Evolutionary conservation across 1,284 basidiomycete species (phyloP).

Genomic region (Ganoderma lucidum): DNA sequence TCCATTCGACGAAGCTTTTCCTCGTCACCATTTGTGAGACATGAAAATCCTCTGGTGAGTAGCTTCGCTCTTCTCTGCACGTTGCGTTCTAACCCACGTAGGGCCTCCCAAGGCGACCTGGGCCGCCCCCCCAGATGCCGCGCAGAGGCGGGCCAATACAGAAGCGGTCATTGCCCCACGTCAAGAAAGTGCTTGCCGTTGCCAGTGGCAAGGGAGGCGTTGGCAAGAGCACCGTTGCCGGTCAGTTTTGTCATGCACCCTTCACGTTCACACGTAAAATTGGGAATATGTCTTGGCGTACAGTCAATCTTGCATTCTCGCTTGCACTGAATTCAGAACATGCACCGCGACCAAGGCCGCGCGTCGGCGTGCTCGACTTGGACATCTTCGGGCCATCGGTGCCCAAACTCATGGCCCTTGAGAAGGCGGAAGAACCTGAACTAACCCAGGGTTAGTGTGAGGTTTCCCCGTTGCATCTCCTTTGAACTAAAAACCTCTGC

Average conservation of each 20-base stretch:
- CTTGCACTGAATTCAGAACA: slow-evolving; percentile 59
- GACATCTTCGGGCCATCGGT: slow-evolving; percentile 97
- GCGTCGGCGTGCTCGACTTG: slow-evolving; percentile 91
- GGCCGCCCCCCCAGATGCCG: slow-evolving; percentile 64
- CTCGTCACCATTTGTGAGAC: slow-evolving; percentile 25
- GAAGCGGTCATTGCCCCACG: slow-evolving; percentile 71
- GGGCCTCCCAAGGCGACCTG: slow-evolving; percentile 60
- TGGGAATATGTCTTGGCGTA: neutral
- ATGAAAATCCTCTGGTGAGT: slow-evolving; percentile 57
- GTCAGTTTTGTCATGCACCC: slow-evolving; percentile 48
- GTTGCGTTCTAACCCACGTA: slow-evolving; percentile 36
- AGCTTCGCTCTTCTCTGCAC: neutral
- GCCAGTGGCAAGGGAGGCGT: slow-evolving; percentile 98
- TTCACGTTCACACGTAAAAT: neutral
- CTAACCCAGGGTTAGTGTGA: slow-evolving; percentile 71
- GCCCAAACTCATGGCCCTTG: slow-evolving; percentile 95
- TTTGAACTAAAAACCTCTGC: slow-evolving; percentile 7
- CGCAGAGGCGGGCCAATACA: slow-evolving; percentile 60
- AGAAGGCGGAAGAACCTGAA: slow-evolving; percentile 81
- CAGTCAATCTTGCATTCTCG: slow-evolving; percentile 87
- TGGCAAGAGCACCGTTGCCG: slow-evolving; percentile 95
- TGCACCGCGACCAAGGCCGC: slow-evolving; percentile 45
- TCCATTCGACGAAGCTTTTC: slow-evolving; percentile 19
- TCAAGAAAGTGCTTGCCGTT: slow-evolving; percentile 82
- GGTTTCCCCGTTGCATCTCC: neutral